Evolutionary conservation across 345 rosid genomes (phyloP).

Genomic region (Ricinus communis): DNA sequence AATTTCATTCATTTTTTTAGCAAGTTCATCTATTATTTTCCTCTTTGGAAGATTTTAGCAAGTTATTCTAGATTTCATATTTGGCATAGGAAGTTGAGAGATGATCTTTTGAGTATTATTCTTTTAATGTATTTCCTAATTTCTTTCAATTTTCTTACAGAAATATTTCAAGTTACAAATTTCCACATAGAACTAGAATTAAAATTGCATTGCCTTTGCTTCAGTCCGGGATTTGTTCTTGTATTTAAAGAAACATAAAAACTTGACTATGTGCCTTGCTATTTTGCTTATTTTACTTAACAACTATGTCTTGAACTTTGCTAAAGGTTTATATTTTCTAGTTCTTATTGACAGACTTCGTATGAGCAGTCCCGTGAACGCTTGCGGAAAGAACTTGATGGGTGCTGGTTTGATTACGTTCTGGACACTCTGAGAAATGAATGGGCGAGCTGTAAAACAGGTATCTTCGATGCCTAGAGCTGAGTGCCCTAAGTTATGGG

Average conservation of each 20-base stretch:
- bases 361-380: conserved; percentile 39
- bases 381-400: conserved; percentile 54
- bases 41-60: too few relatives aligned
- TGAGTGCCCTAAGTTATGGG: background rate
- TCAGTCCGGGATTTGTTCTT: background rate
- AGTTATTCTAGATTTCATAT: too few relatives aligned
- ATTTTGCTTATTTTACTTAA: conserved; percentile 1
- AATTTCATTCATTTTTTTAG: too few relatives aligned
- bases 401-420: conserved; percentile 54
- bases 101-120: too few relatives aligned
- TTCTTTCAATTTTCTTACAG: background rate
- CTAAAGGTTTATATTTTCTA: conserved; percentile 65
- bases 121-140: background rate
- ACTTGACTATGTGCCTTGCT: background rate
- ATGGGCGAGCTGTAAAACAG: conserved; percentile 20
- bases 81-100: too few relatives aligned
- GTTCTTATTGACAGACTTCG: conserved; percentile 61
- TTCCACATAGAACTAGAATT: background rate
- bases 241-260: background rate
- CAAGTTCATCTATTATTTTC: too few relatives aligned
- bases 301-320: conserved; percentile 23
- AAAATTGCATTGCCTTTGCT: background rate
- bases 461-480: conserved; percentile 6
- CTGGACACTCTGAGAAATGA: conserved; percentile 15
- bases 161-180: background rate